These are phyloP conservation scores for Kitagawia praeruptora DNA, from an alignment of 129 eudicot species.

Conservation along the genomic window DNA sequence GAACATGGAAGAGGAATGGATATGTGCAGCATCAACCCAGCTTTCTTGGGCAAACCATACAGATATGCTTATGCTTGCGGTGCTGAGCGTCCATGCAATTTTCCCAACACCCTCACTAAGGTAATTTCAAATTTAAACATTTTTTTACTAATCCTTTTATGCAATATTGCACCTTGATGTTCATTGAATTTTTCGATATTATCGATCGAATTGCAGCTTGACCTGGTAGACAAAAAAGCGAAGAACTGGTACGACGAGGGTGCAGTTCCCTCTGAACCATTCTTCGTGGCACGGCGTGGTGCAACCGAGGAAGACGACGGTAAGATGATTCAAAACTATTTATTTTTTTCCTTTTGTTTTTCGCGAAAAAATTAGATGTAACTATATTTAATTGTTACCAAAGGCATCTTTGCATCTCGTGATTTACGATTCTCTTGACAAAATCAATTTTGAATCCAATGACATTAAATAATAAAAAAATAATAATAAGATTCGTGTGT, in stretches of 20 bases:
- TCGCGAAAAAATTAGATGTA: no score
- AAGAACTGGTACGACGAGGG: constrained; percentile 87
- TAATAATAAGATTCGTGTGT: background rate
- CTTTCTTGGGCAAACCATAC: constrained; percentile 70
- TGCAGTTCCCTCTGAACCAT: constrained; percentile 86
- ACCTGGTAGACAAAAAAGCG: constrained; percentile 61
- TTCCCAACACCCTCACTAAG: constrained; percentile 98
- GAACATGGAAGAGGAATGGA: constrained; percentile 96
- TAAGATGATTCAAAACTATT: constrained; percentile 14
- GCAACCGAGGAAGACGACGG: constrained; percentile 94
- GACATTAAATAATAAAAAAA: no score
- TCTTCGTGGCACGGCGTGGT: constrained; percentile 84
- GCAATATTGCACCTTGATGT: no score
- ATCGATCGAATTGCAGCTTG: constrained; percentile 41
- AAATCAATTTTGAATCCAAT: background rate
- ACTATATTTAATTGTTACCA: background rate
- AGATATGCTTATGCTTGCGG: constrained; percentile 97
- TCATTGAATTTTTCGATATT: background rate
- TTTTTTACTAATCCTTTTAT: no score
- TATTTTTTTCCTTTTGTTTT: no score
- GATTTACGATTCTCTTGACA: background rate
- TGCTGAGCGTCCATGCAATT: constrained; percentile 80
- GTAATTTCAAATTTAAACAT: constrained; percentile 19
- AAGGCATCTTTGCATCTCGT: background rate
- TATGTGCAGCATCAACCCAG: constrained; percentile 93